phyloP scores from a whole-genome alignment of 2,329 filamentous ascomycete species.

The Penicillium aurantiogriseum region DNA sequence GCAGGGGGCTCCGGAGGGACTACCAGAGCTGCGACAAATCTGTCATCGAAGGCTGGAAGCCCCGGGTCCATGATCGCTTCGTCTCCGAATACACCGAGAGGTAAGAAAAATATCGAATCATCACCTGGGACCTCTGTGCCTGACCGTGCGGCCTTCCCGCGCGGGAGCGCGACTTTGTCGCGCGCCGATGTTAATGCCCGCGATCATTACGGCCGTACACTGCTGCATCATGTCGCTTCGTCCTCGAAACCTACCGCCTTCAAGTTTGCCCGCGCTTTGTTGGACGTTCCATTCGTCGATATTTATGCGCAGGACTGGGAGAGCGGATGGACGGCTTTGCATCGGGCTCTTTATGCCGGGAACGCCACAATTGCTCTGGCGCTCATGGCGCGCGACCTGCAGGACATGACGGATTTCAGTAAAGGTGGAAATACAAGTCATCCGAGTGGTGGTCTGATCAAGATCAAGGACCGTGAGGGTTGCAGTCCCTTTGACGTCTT shows the following conservation, averaged over 20 bases:
- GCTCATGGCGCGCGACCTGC: conserved; percentile 74
- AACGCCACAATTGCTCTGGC: conserved; percentile 83
- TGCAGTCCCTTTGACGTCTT: conserved; percentile 94
- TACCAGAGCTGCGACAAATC: conserved; percentile 14
- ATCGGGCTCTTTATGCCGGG: conserved; percentile 84
- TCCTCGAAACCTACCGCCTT: conserved; percentile 68
- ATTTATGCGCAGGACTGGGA: conserved; percentile 84
- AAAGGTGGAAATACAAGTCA: conserved; percentile 55
- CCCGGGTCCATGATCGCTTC: conserved; percentile 30
- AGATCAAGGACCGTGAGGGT: conserved; percentile 92
- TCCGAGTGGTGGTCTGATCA: conserved; percentile 74
- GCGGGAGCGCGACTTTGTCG: conserved; percentile 42
- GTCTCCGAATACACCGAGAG: conserved; percentile 46
- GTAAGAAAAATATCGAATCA: conserved; percentile 45
- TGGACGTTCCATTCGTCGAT: conserved; percentile 80
- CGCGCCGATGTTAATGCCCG: conserved; percentile 77
- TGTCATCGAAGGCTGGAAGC: conserved; percentile 30
- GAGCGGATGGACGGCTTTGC: conserved; percentile 93
- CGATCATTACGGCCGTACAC: conserved; percentile 75
- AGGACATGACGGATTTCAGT: conserved; percentile 62
- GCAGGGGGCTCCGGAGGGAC: conserved; percentile 25
- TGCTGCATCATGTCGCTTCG: conserved; percentile 81
- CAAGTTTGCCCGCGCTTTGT: conserved; percentile 72
- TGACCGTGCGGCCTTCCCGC: conserved; percentile 34
- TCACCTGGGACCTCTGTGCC: conserved; percentile 49